Percentiles rank a stretch among this genome's conserved stretches.
Evolutionary conservation across 345 rosid species (phyloP).

Genomic region (Salix koriyanagi): DNA sequence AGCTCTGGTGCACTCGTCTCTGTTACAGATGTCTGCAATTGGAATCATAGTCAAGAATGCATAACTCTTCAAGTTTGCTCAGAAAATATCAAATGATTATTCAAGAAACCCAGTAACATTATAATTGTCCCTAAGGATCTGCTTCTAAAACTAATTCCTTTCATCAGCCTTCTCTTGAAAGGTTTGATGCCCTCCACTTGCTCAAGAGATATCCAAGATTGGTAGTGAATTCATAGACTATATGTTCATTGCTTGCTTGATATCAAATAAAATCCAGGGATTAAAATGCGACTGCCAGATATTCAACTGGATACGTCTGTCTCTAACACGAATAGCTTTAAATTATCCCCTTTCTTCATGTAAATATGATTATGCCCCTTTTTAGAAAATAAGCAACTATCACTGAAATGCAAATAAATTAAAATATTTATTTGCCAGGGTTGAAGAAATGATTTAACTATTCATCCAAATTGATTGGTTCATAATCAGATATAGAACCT

Average conservation of each 20-base stretch:
- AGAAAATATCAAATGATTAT: background rate
- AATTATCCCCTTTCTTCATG: background rate
- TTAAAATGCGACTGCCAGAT: background rate
- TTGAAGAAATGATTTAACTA: background rate
- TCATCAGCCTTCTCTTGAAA: background rate
- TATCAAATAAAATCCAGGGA: background rate
- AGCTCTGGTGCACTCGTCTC: constrained; percentile 89
- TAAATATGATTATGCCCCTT: too few species aligned
- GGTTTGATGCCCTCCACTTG: background rate
- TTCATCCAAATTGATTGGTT: background rate
- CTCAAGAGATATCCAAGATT: background rate
- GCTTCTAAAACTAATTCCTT: background rate
- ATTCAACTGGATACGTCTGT: background rate
- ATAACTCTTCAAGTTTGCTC: background rate
- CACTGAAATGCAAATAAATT: background rate
- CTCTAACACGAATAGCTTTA: background rate
- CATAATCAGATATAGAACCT: background rate
- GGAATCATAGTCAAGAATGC: background rate
- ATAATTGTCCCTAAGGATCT: background rate
- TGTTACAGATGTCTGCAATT: constrained; percentile 59
- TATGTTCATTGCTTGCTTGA: background rate
- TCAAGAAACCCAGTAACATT: background rate
- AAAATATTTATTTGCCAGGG: background rate
- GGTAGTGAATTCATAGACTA: background rate
- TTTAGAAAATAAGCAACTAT: too few species aligned